Conservation (phyloP, 306 rosid species). For the Vigna nakashimae region DNA sequence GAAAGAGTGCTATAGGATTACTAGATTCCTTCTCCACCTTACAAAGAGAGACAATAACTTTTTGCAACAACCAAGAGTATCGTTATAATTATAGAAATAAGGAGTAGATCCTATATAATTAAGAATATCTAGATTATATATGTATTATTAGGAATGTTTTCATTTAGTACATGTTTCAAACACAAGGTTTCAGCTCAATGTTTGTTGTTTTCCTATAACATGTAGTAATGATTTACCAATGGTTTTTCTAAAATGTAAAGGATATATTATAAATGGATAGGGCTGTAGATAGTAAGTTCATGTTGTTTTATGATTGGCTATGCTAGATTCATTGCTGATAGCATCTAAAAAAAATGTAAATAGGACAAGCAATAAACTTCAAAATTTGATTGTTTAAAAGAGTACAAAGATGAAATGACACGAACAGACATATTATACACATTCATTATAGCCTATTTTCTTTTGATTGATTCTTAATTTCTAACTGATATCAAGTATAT, state of each 20-base stretch:
- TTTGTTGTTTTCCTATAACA: too few relatives aligned
- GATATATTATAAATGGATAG: conserved; percentile 15
- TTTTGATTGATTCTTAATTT: conserved; percentile 18
- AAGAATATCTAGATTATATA: too few relatives aligned
- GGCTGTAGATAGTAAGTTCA: conserved; percentile 12
- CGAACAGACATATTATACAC: background rate
- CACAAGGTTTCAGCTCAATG: too few relatives aligned
- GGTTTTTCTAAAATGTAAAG: background rate
- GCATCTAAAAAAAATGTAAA: conserved; percentile 3
- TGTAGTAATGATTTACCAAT: background rate
- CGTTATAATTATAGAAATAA: too few relatives aligned
- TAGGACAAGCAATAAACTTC: background rate
- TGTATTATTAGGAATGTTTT: too few relatives aligned
- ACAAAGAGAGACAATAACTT: too few relatives aligned
- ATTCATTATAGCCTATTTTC: conserved; percentile 7
- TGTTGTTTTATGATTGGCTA: conserved; percentile 35
- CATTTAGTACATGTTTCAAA: too few relatives aligned
- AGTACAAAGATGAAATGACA: conserved; percentile 27
- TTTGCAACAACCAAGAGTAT: too few relatives aligned
- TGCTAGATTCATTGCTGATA: conserved; percentile 14
- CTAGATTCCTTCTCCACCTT: conserved; percentile 3
- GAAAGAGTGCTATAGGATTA: background rate
- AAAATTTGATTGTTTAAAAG: conserved; percentile 26
- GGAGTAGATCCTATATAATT: too few relatives aligned
- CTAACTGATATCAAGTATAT: conserved; percentile 9